A percentile compares a stretch with the other conserved stretches of the same genome.
Conservation (phyloP, 768 basidiomycete genomes). For the Suillus placidus region DNA sequence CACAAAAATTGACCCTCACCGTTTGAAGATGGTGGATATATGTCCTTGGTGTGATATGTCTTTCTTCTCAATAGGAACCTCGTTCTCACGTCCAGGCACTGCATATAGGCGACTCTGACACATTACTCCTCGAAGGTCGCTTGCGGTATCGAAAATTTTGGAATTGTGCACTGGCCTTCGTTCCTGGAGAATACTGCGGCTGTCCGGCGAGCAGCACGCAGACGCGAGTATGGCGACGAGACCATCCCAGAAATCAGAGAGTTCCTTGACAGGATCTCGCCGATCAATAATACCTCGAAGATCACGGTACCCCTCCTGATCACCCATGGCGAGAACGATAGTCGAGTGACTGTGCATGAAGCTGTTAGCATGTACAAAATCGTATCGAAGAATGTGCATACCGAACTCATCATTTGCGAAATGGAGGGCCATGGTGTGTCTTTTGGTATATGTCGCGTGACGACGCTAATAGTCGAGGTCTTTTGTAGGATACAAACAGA, state of each 20-base stretch:
- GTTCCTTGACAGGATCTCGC: slow-evolving; percentile 43
- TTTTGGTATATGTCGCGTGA: neutral
- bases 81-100: slow-evolving; percentile 1
- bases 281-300: slow-evolving; percentile 40
- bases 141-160: slow-evolving; percentile 46
- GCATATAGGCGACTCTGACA: slow-evolving; percentile 39
- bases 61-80: neutral
- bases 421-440: slow-evolving; percentile 46
- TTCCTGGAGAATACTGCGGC: slow-evolving; percentile 47
- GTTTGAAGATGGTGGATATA: slow-evolving; percentile 41
- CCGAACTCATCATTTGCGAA: slow-evolving; percentile 43
- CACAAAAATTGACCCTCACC: slow-evolving; percentile 3
- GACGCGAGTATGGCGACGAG: slow-evolving; percentile 46
- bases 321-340: slow-evolving; percentile 46
- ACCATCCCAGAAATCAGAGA: slow-evolving; percentile 38
- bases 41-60: slow-evolving; percentile 38
- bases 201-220: slow-evolving; percentile 36
- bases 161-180: slow-evolving; percentile 42
- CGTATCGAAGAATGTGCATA: slow-evolving; percentile 30
- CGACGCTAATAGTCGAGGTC: slow-evolving; percentile 11
- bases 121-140: slow-evolving; percentile 44
- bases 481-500: slow-evolving; percentile 43
- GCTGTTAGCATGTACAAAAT: slow-evolving; percentile 42
- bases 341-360: slow-evolving; percentile 42
- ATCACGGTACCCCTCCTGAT: slow-evolving; percentile 41